Evolutionary conservation across 805 yeast species (phyloP), one percentile per base, ranked within the genome.

Genomic region (Middelhovenomyces tepae): DNA sequence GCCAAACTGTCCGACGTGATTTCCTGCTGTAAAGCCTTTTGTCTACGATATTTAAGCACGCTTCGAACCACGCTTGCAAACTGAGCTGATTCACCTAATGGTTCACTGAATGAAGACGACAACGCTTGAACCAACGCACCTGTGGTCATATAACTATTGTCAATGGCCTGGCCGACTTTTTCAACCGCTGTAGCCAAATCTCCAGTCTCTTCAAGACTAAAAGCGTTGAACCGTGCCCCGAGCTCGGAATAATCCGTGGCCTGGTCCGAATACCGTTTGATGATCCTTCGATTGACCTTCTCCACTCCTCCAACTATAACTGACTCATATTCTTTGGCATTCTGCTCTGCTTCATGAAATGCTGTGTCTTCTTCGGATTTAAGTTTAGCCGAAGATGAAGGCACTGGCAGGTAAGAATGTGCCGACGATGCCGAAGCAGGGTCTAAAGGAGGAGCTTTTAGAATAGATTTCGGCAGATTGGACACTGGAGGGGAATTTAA

Each of bases 91-190:
- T 78, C 85, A 1, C 77, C 77, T 29, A 78, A 55, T 3, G 84
- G 84, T 49, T 78, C 85, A 5, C 73, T 66, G 45, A 76, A 77
- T 35, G 73, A 72, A 1, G 73, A 66, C 32, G 71, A 73, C 31
- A 78, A 54, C 22, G 69, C 69, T 8, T 64, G 56, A 4, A 74
- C 69, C 7, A 78, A 61, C 1, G 67, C 51, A 45, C 74, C 62
- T 41, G 75, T 59, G n/a, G 74, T 51, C 40, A 73, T 52, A 48
- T 64, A 66, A 28, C 62, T 37, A 58, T 69, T 70, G 54, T 91
- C 97, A 42, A 83, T 76, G 1, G 86, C 79, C 48, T 82, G 86
- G 1, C 97, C 96, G 18, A 85, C 72, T 41, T 75, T 74, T 51
- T 91, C 97, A 39, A 84, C 67, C 2, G 75, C 64, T 3, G 74